Evolutionary conservation across 139 green algal species (phyloP).

Genomic region (Chlamydomonas sp.): DNA sequence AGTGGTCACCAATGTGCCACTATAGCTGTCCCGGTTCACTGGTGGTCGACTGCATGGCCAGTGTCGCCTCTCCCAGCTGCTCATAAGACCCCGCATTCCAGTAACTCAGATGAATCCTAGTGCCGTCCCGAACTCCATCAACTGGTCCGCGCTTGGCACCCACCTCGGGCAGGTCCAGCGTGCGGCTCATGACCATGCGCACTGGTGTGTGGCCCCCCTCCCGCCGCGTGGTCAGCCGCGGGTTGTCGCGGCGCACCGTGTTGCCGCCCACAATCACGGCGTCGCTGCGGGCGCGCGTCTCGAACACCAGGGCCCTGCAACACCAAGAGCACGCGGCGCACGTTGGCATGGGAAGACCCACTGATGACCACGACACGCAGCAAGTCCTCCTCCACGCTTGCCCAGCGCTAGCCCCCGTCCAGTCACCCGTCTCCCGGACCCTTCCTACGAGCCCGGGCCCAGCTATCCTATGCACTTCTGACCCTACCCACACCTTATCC

Average conservation of each 20-base stretch:
- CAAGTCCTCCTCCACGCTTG: too few relatives aligned
- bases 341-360: background rate
- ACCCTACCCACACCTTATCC: background rate
- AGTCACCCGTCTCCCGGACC: too few relatives aligned
- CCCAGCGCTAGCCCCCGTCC: too few relatives aligned
- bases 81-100: too few relatives aligned
- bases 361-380: background rate
- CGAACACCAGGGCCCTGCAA: constrained; percentile 83
- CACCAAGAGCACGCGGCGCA: background rate
- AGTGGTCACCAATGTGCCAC: too few relatives aligned
- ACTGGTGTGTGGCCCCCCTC: constrained; percentile 88
- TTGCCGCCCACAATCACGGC: constrained; percentile 96
- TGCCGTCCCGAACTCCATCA: background rate
- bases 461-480: too few relatives aligned
- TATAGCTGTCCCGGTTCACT: too few relatives aligned
- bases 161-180: constrained; percentile 89
- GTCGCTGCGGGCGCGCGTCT: constrained; percentile 79
- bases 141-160: background rate
- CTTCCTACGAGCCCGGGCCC: too few relatives aligned
- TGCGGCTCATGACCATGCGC: constrained; percentile 94
- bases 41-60: too few relatives aligned
- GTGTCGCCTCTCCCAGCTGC: too few relatives aligned
- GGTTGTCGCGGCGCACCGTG: constrained; percentile 94
- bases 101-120: too few relatives aligned
- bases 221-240: constrained; percentile 91